These are phyloP conservation scores for Curvularia hawaiiensis DNA, from an alignment of 2,329 filamentous ascomycete species.

Conservation along the genomic window DNA sequence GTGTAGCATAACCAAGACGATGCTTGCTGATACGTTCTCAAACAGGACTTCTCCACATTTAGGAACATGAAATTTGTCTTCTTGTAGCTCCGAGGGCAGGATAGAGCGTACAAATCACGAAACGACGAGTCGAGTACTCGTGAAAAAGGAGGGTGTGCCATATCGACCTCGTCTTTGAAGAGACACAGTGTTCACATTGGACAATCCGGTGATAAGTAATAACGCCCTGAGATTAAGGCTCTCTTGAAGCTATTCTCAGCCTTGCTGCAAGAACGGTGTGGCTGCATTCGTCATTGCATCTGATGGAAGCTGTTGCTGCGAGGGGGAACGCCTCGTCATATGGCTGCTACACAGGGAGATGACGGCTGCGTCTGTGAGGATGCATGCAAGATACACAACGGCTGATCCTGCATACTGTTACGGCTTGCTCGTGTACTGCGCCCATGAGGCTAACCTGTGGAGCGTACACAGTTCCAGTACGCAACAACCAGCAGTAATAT, in stretches of 20 bases:
- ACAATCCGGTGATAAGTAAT: neutral
- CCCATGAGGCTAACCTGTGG: constrained; percentile 30
- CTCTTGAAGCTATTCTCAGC: constrained; percentile 27
- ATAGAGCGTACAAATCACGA: constrained; percentile 25
- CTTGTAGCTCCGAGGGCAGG: constrained; percentile 17
- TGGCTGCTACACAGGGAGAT: constrained; percentile 35
- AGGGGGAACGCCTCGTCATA: constrained; percentile 34
- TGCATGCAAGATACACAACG: constrained; percentile 38
- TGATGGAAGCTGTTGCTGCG: constrained; percentile 26
- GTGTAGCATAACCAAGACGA: constrained; percentile 41
- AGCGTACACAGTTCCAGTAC: constrained; percentile 27
- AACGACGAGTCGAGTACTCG: constrained; percentile 35
- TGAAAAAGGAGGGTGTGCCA: constrained; percentile 1
- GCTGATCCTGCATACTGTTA: constrained; percentile 38
- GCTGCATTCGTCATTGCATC: constrained; percentile 28
- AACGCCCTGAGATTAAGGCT: constrained; percentile 1
- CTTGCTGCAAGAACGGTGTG: constrained; percentile 44
- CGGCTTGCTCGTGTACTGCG: constrained; percentile 32
- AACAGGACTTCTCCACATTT: constrained; percentile 30
- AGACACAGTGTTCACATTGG: neutral
- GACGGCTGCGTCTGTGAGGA: constrained; percentile 32
- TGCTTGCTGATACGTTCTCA: constrained; percentile 41
- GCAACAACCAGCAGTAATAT: constrained; percentile 24
- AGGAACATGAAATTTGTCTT: constrained; percentile 16
- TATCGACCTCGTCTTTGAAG: neutral